Conservation (phyloP, 441 rosid species). For the Omphalea diandra region DNA sequence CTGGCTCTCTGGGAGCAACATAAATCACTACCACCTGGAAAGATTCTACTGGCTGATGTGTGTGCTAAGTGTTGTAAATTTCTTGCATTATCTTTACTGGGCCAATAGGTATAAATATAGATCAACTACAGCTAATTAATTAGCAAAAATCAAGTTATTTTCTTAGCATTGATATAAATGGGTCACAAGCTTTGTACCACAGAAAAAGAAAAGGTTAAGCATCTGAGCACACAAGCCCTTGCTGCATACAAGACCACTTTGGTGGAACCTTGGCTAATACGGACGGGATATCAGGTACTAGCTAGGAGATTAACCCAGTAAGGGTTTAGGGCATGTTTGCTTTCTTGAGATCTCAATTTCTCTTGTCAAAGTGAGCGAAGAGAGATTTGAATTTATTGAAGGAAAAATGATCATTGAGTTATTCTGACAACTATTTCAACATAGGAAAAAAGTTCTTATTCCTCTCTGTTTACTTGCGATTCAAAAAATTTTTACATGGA, state of each 20-base stretch:
- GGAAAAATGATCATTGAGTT: background rate
- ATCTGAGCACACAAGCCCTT: too few species aligned
- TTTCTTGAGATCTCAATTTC: background rate
- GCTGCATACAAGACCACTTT: too few species aligned
- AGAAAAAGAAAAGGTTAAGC: background rate
- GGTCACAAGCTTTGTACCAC: conserved; percentile 1
- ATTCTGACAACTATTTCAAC: background rate
- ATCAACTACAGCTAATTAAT: conserved; percentile 33
- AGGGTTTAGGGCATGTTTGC: too few species aligned
- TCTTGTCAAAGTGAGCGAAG: background rate
- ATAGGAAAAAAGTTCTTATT: background rate
- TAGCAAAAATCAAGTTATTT: background rate
- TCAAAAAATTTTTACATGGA: too few species aligned
- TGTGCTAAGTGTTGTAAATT: conserved; percentile 65
- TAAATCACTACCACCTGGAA: conserved; percentile 65
- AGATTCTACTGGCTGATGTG: conserved; percentile 88
- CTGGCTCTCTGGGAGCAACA: conserved; percentile 64
- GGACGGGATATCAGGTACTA: background rate
- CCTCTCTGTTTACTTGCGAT: too few species aligned
- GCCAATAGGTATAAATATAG: conserved; percentile 68
- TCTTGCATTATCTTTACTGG: conserved; percentile 74
- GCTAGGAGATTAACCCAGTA: background rate
- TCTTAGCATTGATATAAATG: background rate
- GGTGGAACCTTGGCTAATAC: too few species aligned
- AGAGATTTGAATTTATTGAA: background rate